phyloP scores from a whole-genome alignment of 768 basidiomycete species.

The Mycena olivaceomarginata region DNA sequence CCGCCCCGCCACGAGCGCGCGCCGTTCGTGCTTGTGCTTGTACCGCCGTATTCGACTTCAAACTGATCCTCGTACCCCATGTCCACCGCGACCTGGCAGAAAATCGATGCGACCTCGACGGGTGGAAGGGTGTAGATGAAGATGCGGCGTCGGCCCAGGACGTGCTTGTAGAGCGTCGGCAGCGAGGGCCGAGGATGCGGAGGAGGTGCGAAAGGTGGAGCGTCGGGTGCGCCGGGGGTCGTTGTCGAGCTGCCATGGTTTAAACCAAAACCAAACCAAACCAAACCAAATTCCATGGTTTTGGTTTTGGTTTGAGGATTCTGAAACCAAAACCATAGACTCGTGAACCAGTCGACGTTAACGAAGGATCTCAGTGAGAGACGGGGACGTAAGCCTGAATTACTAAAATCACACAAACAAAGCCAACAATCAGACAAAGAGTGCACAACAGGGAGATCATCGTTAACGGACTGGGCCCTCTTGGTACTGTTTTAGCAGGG shows the following conservation, averaged over 20 bases:
- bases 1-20: slow-evolving; percentile 52
- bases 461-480: too few relatives aligned
- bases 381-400: too few relatives aligned
- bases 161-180: slow-evolving; percentile 87
- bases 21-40: slow-evolving; percentile 37
- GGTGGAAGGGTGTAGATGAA: slow-evolving; percentile 88
- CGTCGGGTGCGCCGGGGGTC: slow-evolving; percentile 67
- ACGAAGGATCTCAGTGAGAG: too few relatives aligned
- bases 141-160: slow-evolving; percentile 84
- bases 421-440: too few relatives aligned
- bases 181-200: slow-evolving; percentile 85
- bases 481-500: too few relatives aligned
- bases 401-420: too few relatives aligned
- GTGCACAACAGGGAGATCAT: too few relatives aligned
- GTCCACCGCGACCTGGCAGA: slow-evolving; percentile 82
- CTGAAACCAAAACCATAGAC: too few relatives aligned
- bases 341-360: too few relatives aligned
- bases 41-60: slow-evolving; percentile 39
- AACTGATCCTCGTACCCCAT: slow-evolving; percentile 67
- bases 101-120: slow-evolving; percentile 85
- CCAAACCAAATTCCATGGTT: too few relatives aligned
- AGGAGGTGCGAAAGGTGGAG: slow-evolving; percentile 86
- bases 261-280: too few relatives aligned
- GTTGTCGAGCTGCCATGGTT: slow-evolving; percentile 52
- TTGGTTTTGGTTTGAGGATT: too few relatives aligned